Evolutionary conservation across 2,329 filamentous ascomycete genomes (phyloP), one percentile per base, ranked within the genome.

Genomic region (Didymella pinodella): DNA sequence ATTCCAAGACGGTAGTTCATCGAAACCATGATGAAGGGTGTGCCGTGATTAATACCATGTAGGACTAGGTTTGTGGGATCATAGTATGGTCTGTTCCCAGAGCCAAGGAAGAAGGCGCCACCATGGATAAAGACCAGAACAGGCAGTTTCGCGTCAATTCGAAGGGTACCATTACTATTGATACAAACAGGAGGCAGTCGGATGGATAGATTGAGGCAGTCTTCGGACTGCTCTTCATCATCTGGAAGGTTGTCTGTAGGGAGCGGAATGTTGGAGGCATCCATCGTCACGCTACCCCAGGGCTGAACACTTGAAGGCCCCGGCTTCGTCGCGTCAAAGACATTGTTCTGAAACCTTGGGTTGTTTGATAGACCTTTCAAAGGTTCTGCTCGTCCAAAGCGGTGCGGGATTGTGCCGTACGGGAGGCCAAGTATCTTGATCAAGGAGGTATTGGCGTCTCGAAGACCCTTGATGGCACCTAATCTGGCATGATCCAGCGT

Each of bases 51-150:
- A 5, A 63, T 43, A 16, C 60, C 60, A 20, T 63, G 54, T 1
- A 31, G 34, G 2, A 66, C 28, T 6, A 66, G 51, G 36, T 56
- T 57, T 2, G 55, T 44, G 8, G 80, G 73, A 54, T 84, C 81
- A 64, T 82, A 84, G 44, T 85, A 80, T 0, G 83, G 83, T 76
- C 80, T 84, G 2, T 76, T 81, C 31, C 79, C 82, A 2, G 80
- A 80, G 7, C 83, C 84, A 3, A 81, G 76, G 4, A 75, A 70
- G 45, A 81, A 80, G 0, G 80, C 83, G 4, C 84, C 83, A 0
- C 84, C 84, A 59, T 85, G 82, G 3, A 86, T 79, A 60, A 83
- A 84, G 2, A 83, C 76, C 26, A 85, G 70, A 0, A 86, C 83
- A 0, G 83, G 83, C 2, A 84, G 71, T 32, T 59, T 65, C 14